These are phyloP conservation scores for Lasiodiplodia sp. DNA, from an alignment of 2,329 filamentous ascomycete species.

Conservation along the genomic window DNA sequence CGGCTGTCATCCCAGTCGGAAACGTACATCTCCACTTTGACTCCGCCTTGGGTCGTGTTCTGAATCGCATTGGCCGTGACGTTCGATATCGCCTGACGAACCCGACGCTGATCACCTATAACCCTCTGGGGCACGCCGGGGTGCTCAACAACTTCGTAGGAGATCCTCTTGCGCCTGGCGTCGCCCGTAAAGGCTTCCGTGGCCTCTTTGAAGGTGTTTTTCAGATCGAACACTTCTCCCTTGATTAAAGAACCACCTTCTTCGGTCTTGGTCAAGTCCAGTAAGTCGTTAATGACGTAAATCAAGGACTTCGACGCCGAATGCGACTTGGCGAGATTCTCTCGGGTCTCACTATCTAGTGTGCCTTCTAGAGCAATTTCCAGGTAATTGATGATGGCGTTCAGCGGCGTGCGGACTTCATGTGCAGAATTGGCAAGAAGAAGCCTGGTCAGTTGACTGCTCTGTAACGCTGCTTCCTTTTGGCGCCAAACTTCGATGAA, in stretches of 20 bases:
- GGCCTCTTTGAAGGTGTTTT: conserved; percentile 75
- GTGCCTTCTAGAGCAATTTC: conserved; percentile 87
- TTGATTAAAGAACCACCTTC: conserved; percentile 81
- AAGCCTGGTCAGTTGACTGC: conserved; percentile 78
- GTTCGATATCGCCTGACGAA: conserved; percentile 85
- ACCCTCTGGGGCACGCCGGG: conserved; percentile 74
- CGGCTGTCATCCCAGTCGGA: conserved; percentile 59
- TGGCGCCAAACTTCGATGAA: conserved; percentile 95
- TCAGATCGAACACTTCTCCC: conserved; percentile 79
- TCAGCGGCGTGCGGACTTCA: conserved; percentile 87
- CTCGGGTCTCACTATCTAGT: conserved; percentile 81
- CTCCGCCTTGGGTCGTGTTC: conserved; percentile 71
- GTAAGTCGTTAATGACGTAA: conserved; percentile 90
- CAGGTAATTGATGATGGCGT: conserved; percentile 93
- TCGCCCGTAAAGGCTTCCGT: conserved; percentile 77
- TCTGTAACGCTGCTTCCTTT: conserved; percentile 84
- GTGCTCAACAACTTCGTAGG: conserved; percentile 72
- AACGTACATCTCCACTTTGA: conserved; percentile 75
- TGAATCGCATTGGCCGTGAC: conserved; percentile 85
- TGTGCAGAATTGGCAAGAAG: conserved; percentile 88
- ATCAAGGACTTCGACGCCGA: conserved; percentile 92
- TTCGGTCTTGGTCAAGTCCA: conserved; percentile 88
- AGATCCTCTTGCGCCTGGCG: conserved; percentile 76
- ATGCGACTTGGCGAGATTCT: conserved; percentile 83
- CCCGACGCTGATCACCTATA: conserved; percentile 77